phyloP scores from a whole-genome alignment of 2,329 filamentous ascomycete genomes.

The Xylaria sp. region DNA sequence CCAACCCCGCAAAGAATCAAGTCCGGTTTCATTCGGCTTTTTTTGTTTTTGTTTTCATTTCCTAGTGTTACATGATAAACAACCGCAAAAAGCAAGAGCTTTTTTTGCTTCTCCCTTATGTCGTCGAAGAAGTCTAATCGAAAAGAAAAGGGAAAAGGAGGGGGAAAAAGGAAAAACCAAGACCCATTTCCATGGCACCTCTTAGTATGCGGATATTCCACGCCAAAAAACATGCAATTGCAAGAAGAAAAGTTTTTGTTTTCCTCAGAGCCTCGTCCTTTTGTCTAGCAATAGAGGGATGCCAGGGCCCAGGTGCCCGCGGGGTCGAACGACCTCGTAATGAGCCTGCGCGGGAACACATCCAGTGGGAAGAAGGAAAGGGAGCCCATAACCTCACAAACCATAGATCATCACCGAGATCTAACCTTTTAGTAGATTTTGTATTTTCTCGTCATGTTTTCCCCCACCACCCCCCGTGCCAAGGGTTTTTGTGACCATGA shows the following conservation, averaged over 20 bases:
- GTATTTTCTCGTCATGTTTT: slow-evolving; percentile 2
- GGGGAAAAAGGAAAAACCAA: background rate
- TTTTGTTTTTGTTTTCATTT: slow-evolving; percentile 20
- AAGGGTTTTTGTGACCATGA: slow-evolving; percentile 1
- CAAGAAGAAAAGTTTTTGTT: slow-evolving; percentile 17
- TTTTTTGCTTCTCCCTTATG: slow-evolving; percentile 30
- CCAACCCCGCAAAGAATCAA: slow-evolving; percentile 3
- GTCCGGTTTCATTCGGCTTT: slow-evolving; percentile 18
- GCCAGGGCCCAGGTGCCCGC: slow-evolving; percentile 11
- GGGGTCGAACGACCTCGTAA: slow-evolving; percentile 8
- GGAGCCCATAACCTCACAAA: slow-evolving; percentile 7
- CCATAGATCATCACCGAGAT: slow-evolving; percentile 6
- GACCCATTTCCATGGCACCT: slow-evolving; percentile 36
- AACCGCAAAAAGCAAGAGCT: slow-evolving; percentile 20
- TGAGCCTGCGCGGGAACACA: slow-evolving; percentile 14
- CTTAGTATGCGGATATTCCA: slow-evolving; percentile 34
- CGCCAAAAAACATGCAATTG: slow-evolving; percentile 32
- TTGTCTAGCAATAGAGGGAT: slow-evolving; percentile 30
- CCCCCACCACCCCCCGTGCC: background rate
- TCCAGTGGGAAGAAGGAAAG: slow-evolving; percentile 20
- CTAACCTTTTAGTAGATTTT: background rate
- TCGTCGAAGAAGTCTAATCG: slow-evolving; percentile 31
- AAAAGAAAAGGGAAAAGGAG: slow-evolving; percentile 14
- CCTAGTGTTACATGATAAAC: slow-evolving; percentile 36
- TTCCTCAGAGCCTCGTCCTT: slow-evolving; percentile 23